phyloP scores from a whole-genome alignment of 2,329 filamentous ascomycete genomes.

The Purpureocillium lavendulum region DNA sequence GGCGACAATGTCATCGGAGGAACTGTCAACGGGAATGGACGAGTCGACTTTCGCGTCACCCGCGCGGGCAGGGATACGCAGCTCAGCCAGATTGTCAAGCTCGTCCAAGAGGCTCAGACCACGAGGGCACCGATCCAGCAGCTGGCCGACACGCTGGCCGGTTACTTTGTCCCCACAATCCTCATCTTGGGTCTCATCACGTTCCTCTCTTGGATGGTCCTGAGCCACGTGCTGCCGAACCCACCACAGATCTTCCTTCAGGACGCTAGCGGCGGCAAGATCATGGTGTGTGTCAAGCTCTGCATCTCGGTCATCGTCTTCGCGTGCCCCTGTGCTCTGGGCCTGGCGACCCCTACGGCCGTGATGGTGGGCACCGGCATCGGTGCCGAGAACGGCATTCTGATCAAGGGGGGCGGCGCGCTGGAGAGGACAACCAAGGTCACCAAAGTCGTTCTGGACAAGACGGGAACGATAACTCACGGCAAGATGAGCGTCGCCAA shows the following conservation, averaged over 20 bases:
- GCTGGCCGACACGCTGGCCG: constrained; percentile 82
- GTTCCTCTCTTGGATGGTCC: constrained; percentile 87
- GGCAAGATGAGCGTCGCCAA: constrained; percentile 91
- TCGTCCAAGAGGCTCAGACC: constrained; percentile 97
- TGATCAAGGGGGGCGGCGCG: constrained; percentile 94
- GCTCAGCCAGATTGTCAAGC: constrained; percentile 92
- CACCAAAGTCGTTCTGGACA: constrained; percentile 85
- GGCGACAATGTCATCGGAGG: constrained; percentile 78
- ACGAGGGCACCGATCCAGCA: constrained; percentile 90
- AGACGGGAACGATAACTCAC: constrained; percentile 89
- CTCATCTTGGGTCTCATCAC: constrained; percentile 76
- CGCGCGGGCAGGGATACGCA: constrained; percentile 92
- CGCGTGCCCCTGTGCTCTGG: constrained; percentile 94
- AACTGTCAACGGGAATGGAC: constrained; percentile 89
- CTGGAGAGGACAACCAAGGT: constrained; percentile 86
- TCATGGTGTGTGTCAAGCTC: constrained; percentile 95
- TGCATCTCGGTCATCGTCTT: constrained; percentile 99
- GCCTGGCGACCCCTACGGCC: constrained; percentile 88
- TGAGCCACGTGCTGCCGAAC: constrained; percentile 75
- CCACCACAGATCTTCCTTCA: constrained; percentile 85
- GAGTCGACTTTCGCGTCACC: constrained; percentile 86
- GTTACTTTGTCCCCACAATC: constrained; percentile 89
- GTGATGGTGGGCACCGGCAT: constrained; percentile 99
- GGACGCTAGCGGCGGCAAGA: constrained; percentile 73
- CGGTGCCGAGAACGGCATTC: constrained; percentile 87